Conservation (phyloP, 2,329 filamentous ascomycete species). For the Ophiostoma sp. region DNA sequence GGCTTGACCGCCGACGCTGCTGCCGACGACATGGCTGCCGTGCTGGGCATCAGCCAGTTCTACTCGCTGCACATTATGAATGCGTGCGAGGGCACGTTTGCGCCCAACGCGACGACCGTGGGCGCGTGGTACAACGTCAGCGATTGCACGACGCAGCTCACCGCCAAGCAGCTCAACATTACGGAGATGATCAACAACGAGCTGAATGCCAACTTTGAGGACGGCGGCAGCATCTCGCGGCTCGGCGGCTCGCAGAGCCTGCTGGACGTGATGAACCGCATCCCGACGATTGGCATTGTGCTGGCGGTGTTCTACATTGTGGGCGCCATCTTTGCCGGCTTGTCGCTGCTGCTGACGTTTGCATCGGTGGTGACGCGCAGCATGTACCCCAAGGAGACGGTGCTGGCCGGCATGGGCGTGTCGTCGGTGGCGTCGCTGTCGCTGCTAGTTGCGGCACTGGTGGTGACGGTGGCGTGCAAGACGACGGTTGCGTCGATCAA, state of each 20-base stretch:
- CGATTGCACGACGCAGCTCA: slow-evolving; percentile 30
- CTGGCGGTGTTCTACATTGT: slow-evolving; percentile 48
- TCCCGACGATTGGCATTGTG: slow-evolving; percentile 46
- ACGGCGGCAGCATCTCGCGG: slow-evolving; percentile 42
- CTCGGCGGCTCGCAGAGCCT: slow-evolving; percentile 44
- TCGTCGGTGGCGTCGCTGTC: slow-evolving; percentile 35
- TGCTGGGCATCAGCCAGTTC: slow-evolving; percentile 34
- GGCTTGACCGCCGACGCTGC: slow-evolving; percentile 27
- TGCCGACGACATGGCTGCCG: slow-evolving; percentile 29
- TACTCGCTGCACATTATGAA: slow-evolving; percentile 34
- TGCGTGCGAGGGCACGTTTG: slow-evolving; percentile 33
- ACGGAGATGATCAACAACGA: slow-evolving; percentile 44
- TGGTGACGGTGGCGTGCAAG: slow-evolving; percentile 21
- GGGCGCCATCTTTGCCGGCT: slow-evolving; percentile 39
- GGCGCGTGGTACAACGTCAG: slow-evolving; percentile 29
- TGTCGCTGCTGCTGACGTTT: slow-evolving; percentile 42
- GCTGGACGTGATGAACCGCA: slow-evolving; percentile 43
- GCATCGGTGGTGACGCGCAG: slow-evolving; percentile 32
- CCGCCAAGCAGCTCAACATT: slow-evolving; percentile 37
- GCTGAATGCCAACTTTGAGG: slow-evolving; percentile 40
- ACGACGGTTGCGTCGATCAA: slow-evolving; percentile 27
- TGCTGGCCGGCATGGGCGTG: slow-evolving; percentile 38
- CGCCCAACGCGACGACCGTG: slow-evolving; percentile 29
- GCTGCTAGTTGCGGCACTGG: slow-evolving; percentile 26
- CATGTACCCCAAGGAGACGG: slow-evolving; percentile 25